Conservation (phyloP, 352 stramenopile species). For the Phytopythium delawarense region DNA sequence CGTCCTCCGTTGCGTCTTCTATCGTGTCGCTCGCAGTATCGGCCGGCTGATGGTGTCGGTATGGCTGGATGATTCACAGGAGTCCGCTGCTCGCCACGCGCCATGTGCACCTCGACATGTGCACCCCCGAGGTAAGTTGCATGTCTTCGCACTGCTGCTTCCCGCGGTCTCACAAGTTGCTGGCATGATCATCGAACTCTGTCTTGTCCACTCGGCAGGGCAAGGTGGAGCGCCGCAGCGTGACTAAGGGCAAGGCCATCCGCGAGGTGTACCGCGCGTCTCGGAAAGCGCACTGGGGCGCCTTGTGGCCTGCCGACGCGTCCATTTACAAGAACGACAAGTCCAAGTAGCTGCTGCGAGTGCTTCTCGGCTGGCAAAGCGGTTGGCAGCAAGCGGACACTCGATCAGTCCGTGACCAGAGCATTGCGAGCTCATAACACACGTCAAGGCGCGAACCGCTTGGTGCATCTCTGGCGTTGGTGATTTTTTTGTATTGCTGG, state of each 20-base stretch:
- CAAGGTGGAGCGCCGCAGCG: slow-evolving; percentile 64
- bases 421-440: too few relatives aligned
- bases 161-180: too few relatives aligned
- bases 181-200: slow-evolving; percentile 6
- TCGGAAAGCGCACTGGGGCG: slow-evolving; percentile 81
- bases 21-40: not conserved
- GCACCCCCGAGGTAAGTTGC: slow-evolving; percentile 57
- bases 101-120: slow-evolving; percentile 81
- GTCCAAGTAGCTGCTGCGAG: slow-evolving; percentile 10
- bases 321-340: slow-evolving; percentile 54
- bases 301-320: slow-evolving; percentile 63
- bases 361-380: not conserved
- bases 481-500: not conserved
- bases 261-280: slow-evolving; percentile 80
- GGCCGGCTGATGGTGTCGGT: not conserved
- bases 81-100: slow-evolving; percentile 65
- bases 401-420: too few relatives aligned
- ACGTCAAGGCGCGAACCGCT: too few relatives aligned
- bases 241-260: slow-evolving; percentile 71
- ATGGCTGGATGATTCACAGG: slow-evolving; percentile 11
- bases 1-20: not conserved
- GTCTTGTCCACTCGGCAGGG: slow-evolving; percentile 29
- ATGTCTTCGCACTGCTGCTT: too few relatives aligned
- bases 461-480: not conserved
- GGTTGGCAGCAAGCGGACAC: too few relatives aligned